These are phyloP conservation scores for Panicum miliaceum DNA, from an alignment of 176 grass and related monocot genomes.

Conservation along the genomic window DNA sequence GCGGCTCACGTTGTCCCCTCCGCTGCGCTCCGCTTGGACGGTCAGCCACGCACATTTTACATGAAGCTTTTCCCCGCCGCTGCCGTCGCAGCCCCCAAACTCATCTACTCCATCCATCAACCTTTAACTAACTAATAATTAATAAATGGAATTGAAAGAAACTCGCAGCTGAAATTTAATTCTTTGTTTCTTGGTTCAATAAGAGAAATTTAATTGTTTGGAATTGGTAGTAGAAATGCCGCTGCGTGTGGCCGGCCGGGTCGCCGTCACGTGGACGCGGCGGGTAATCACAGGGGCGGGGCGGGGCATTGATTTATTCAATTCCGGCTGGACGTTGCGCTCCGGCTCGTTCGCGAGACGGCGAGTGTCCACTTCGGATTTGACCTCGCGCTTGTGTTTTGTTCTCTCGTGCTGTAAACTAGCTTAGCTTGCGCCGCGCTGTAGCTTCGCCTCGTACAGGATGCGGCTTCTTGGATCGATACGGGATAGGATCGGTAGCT, in stretches of 20 bases:
- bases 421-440: neutral
- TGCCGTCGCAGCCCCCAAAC: neutral
- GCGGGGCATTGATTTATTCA: conserved; percentile 14
- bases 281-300: conserved; percentile 4
- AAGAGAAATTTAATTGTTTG: neutral
- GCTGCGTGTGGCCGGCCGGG: neutral
- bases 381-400: neutral
- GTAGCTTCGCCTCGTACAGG: conserved; percentile 25
- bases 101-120: neutral
- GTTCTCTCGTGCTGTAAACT: neutral
- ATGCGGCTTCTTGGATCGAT: neutral
- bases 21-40: conserved; percentile 33
- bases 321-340: neutral
- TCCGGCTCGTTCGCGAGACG: too few relatives aligned
- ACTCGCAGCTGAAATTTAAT: neutral
- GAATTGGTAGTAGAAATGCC: neutral
- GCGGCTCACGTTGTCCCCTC: conserved; percentile 37
- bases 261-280: conserved; percentile 25
- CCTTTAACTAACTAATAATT: too few relatives aligned
- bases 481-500: neutral
- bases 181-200: too few relatives aligned
- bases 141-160: neutral
- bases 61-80: conserved; percentile 32
- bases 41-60: conserved; percentile 43
- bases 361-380: neutral